A percentile compares a stretch with the other conserved stretches of the same genome.
Evolutionary conservation across 257 asterid genomes (phyloP).

Genomic region (Ajuga chamaepitys): DNA sequence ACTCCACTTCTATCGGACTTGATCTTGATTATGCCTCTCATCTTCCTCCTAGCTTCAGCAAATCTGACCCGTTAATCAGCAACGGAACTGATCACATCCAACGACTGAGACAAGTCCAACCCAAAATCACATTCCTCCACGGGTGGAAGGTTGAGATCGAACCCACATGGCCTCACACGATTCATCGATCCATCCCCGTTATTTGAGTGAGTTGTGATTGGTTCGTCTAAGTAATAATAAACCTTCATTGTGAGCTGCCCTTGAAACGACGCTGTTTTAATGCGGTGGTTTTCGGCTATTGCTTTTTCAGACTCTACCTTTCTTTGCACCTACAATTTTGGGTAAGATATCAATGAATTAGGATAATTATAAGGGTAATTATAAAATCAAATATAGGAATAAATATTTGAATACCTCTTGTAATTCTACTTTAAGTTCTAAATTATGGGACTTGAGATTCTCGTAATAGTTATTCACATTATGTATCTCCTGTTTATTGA

Average conservation of each 20-base stretch:
- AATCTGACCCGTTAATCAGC: too few relatives aligned
- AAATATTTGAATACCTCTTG: slow-evolving; percentile 23
- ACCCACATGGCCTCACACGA: slow-evolving; percentile 27
- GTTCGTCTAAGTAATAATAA: slow-evolving; percentile 12
- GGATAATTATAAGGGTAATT: too few relatives aligned
- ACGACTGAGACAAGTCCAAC: slow-evolving; percentile 22
- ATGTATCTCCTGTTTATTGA: slow-evolving; percentile 41
- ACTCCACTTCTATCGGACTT: too few relatives aligned
- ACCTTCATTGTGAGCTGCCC: slow-evolving; percentile 21
- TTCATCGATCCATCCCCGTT: slow-evolving; percentile 20
- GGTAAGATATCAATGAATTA: not conserved
- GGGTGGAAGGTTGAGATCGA: slow-evolving; percentile 31
- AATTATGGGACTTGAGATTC: slow-evolving; percentile 24
- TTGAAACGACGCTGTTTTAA: slow-evolving; percentile 5
- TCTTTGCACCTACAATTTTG: not conserved
- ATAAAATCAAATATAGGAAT: too few relatives aligned
- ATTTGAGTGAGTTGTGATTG: slow-evolving; percentile 13
- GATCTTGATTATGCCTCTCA: too few relatives aligned
- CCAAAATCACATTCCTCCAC: slow-evolving; percentile 15
- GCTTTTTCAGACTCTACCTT: slow-evolving; percentile 19
- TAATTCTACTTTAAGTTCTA: slow-evolving; percentile 29
- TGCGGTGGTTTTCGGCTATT: not conserved
- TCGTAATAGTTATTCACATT: slow-evolving; percentile 25
- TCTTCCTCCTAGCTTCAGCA: too few relatives aligned
- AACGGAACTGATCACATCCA: slow-evolving; percentile 15